Evolutionary conservation across 176 grass and related monocot species (phyloP).

Genomic region (Neostapfia colusana): DNA sequence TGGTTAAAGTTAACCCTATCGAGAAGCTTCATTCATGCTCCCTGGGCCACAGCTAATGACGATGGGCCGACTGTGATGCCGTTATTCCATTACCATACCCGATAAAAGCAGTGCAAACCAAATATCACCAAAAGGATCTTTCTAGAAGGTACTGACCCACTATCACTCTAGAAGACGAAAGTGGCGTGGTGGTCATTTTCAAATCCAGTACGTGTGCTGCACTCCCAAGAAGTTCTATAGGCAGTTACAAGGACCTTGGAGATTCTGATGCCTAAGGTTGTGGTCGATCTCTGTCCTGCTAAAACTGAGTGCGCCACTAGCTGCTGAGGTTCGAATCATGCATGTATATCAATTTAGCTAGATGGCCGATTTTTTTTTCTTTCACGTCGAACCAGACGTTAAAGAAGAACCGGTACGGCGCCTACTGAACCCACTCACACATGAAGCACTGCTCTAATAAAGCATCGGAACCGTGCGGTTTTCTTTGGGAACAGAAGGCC

Average conservation of each 20-base stretch:
- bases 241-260: background rate
- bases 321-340: background rate
- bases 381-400: background rate
- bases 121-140: background rate
- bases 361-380: background rate
- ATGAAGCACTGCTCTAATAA: background rate
- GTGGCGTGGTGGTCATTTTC: constrained; percentile 30
- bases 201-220: background rate
- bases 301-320: background rate
- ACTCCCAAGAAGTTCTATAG: background rate
- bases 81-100: background rate
- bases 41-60: constrained; percentile 10
- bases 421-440: constrained; percentile 22
- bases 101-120: background rate
- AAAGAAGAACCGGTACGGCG: background rate
- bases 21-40: constrained; percentile 15
- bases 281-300: background rate
- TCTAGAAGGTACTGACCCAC: constrained; percentile 26
- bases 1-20: constrained; percentile 29
- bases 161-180: background rate
- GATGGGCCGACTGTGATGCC: background rate
- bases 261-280: background rate
- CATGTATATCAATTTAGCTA: no score
- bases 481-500: background rate
- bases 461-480: background rate